Evolutionary conservation across 2,329 filamentous ascomycete genomes (phyloP).

Genomic region (Tolypocladium tropicale): DNA sequence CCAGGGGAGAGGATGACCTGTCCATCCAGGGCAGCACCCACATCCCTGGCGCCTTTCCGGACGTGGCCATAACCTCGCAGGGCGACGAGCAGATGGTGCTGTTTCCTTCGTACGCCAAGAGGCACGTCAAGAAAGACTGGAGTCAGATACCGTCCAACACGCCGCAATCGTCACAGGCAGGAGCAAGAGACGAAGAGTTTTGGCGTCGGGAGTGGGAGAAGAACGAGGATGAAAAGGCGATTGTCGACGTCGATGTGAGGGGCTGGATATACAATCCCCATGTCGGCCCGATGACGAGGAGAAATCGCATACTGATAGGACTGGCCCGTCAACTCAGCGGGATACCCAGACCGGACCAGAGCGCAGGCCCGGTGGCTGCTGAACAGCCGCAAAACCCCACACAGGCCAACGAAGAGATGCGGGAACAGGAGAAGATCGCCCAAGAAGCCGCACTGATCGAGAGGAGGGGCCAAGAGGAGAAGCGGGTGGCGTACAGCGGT

Average conservation of each 20-base stretch:
- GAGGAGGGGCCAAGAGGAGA: constrained; percentile 58
- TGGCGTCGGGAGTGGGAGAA: constrained; percentile 72
- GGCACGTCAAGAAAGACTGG: constrained; percentile 46
- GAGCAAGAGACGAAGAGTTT: constrained; percentile 56
- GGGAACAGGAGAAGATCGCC: constrained; percentile 56
- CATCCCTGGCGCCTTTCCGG: constrained; percentile 71
- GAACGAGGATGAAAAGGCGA: constrained; percentile 69
- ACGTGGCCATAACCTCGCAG: constrained; percentile 68
- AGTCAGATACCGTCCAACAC: constrained; percentile 17
- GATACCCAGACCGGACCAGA: constrained; percentile 46
- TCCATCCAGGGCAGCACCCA: constrained; percentile 21
- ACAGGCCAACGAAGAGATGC: constrained; percentile 32
- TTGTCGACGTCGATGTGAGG: constrained; percentile 89
- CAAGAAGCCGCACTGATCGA: constrained; percentile 71
- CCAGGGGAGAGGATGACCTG: constrained; percentile 17
- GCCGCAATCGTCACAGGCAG: constrained; percentile 21
- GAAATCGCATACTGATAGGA: constrained; percentile 78
- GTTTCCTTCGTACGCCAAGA: constrained; percentile 87
- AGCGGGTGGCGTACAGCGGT: constrained; percentile 58
- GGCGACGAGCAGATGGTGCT: constrained; percentile 88
- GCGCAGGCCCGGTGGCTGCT: constrained; percentile 5
- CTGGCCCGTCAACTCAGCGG: constrained; percentile 82
- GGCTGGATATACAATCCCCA: constrained; percentile 93
- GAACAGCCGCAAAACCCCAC: constrained; percentile 10
- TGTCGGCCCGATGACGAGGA: constrained; percentile 71